phyloP scores from a whole-genome alignment of 2,329 filamentous ascomycete species.

The Ceratocystis harringtonii region DNA sequence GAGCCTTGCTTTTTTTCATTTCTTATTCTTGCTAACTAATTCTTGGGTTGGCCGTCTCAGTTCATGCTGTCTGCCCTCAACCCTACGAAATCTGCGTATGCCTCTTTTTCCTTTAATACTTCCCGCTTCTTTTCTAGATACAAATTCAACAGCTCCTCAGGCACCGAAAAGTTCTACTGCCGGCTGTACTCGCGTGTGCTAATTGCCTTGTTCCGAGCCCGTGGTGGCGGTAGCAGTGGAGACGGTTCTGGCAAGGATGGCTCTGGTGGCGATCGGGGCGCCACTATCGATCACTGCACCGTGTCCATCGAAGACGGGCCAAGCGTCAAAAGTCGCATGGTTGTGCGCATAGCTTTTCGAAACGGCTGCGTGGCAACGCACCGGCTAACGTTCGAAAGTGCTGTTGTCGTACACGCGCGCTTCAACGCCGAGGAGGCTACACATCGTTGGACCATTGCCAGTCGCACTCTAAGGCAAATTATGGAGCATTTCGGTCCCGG shows the following conservation, averaged over 20 bases:
- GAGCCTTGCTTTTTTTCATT: neutral
- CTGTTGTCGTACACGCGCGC: conserved; percentile 59
- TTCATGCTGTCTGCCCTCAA: conserved; percentile 62
- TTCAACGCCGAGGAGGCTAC: conserved; percentile 52
- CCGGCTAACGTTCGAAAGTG: conserved; percentile 57
- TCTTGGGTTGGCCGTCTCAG: conserved; percentile 28
- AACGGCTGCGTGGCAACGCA: conserved; percentile 68
- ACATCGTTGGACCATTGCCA: conserved; percentile 59
- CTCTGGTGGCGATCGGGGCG: conserved; percentile 34
- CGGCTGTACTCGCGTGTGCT: conserved; percentile 45
- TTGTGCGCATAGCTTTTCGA: conserved; percentile 57
- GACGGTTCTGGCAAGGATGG: conserved; percentile 42
- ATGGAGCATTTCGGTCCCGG: conserved; percentile 70
- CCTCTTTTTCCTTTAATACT: conserved; percentile 52
- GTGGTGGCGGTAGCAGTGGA: conserved; percentile 41
- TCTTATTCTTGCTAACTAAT: conserved; percentile 37
- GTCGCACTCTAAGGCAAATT: conserved; percentile 55
- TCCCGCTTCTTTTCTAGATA: conserved; percentile 60
- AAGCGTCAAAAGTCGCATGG: conserved; percentile 56
- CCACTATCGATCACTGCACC: conserved; percentile 58
- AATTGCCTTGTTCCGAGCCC: conserved; percentile 58
- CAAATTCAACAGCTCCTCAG: conserved; percentile 43
- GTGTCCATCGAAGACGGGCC: conserved; percentile 57
- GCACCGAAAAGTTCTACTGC: conserved; percentile 49
- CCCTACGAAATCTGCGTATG: conserved; percentile 66